Evolutionary conservation across 805 yeast genomes (phyloP).

Genomic region (Sungouiozyma intestinalis): DNA sequence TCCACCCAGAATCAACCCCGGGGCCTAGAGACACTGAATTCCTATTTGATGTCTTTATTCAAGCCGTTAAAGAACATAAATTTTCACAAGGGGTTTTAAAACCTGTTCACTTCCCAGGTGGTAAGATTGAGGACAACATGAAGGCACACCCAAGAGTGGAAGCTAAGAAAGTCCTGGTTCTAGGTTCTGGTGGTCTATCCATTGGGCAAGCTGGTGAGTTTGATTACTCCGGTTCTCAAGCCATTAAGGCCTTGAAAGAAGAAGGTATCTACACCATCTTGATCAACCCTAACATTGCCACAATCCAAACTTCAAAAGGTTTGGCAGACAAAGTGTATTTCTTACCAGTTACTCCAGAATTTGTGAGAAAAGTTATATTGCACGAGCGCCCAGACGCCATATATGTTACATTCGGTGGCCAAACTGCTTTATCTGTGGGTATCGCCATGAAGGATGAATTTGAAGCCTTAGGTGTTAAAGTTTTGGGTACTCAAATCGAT

Average conservation of each 20-base stretch:
- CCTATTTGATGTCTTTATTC: slow-evolving; percentile 84
- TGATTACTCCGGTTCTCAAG: slow-evolving; percentile 98
- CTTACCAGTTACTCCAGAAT: slow-evolving; percentile 94
- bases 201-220: slow-evolving; percentile 99
- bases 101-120: slow-evolving; percentile 88
- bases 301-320: slow-evolving; percentile 96
- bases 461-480: slow-evolving; percentile 77
- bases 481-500: slow-evolving; percentile 91
- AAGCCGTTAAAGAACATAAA: slow-evolving; percentile 62
- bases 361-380: slow-evolving; percentile 88
- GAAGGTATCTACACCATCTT: slow-evolving; percentile 94
- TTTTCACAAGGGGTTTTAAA: slow-evolving; percentile 38
- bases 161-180: slow-evolving; percentile 83
- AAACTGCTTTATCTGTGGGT: slow-evolving; percentile 95
- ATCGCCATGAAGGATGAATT: slow-evolving; percentile 92
- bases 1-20: slow-evolving; percentile 98
- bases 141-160: slow-evolving; percentile 68
- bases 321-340: slow-evolving; percentile 96
- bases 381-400: slow-evolving; percentile 96
- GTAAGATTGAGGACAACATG: slow-evolving; percentile 58
- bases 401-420: slow-evolving; percentile 97
- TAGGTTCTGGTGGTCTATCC: slow-evolving; percentile 97
- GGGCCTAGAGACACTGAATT: slow-evolving; percentile 99
- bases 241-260: slow-evolving; percentile 95
- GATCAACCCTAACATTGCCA: slow-evolving; percentile 96